Evolutionary conservation across 192 early-diverging fungal species (phyloP).

Genomic region (Diversispora eburnea): DNA sequence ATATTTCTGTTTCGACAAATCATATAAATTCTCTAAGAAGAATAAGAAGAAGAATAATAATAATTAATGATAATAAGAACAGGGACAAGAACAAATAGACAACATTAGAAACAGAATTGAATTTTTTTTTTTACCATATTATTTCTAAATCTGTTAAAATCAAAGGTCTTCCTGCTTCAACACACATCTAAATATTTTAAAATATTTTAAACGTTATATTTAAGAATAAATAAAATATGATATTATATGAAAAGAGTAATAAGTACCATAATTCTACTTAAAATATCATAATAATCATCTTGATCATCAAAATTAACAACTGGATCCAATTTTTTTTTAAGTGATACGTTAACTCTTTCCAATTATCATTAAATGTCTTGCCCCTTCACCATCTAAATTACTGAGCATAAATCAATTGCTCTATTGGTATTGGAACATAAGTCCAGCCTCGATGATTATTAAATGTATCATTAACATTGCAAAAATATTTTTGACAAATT

Average conservation of each 20-base stretch:
- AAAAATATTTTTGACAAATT: conserved; percentile 16
- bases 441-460: background rate
- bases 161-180: conserved; percentile 24
- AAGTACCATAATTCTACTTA: conserved; percentile 23
- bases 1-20: conserved; percentile 30
- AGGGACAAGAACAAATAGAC: background rate
- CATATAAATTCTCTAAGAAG: conserved; percentile 20
- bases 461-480: conserved; percentile 6
- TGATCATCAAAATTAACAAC: conserved; percentile 27
- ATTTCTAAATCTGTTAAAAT: conserved; percentile 24
- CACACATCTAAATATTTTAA: conserved; percentile 18
- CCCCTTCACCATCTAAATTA: conserved; percentile 17
- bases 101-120: background rate
- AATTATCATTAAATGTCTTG: conserved; percentile 29
- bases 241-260: background rate
- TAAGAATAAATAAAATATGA: background rate
- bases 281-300: conserved; percentile 22
- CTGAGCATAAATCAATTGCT: conserved; percentile 5
- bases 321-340: conserved; percentile 15
- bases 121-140: background rate
- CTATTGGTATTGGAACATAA: background rate
- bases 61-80: background rate
- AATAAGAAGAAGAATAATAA: background rate
- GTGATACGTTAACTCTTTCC: conserved; percentile 25
- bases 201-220: background rate